These are phyloP conservation scores for Piper betle DNA, from an alignment of 164 flowering plant genomes.

Conservation along the genomic window DNA sequence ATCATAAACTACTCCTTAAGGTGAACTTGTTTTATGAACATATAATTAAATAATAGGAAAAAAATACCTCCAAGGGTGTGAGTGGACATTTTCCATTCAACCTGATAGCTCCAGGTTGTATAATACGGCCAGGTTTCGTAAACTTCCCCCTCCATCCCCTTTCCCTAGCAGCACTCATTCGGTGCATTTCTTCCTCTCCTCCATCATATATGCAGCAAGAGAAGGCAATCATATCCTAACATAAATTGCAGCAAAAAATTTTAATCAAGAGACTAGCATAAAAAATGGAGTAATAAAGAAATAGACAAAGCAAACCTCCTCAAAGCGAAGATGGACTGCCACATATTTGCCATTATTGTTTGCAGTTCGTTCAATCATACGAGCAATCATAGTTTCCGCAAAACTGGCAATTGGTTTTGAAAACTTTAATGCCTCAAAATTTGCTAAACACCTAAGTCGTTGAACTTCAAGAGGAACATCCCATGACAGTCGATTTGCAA, in stretches of 20 bases:
- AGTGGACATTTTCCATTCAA: constrained; percentile 88
- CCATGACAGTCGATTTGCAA: constrained; percentile 85
- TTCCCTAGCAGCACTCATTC: constrained; percentile 87
- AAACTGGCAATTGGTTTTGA: constrained; percentile 49
- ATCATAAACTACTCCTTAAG: not conserved
- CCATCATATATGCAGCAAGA: constrained; percentile 96
- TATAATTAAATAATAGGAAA: not conserved
- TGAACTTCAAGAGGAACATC: constrained; percentile 89
- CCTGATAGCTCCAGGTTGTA: constrained; percentile 78
- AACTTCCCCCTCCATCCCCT: constrained; percentile 96
- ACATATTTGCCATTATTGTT: constrained; percentile 53
- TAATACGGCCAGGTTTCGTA: constrained; percentile 77
- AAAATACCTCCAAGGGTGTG: constrained; percentile 83
- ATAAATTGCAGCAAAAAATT: not conserved
- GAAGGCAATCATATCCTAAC: constrained; percentile 98
- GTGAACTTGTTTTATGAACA: not conserved
- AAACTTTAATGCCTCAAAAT: constrained; percentile 79
- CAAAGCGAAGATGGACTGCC: constrained; percentile 95
- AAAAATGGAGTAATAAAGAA: not conserved
- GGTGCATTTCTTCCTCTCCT: constrained; percentile 53
- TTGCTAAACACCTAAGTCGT: constrained; percentile 88
- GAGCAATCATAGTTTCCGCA: constrained; percentile 55
- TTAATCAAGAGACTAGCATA: not conserved
- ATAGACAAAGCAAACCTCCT: constrained; percentile 46
- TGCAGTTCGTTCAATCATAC: constrained; percentile 74